These are phyloP conservation scores for Diaporthe humulicola DNA, from an alignment of 2,329 filamentous ascomycete species.

Conservation along the genomic window DNA sequence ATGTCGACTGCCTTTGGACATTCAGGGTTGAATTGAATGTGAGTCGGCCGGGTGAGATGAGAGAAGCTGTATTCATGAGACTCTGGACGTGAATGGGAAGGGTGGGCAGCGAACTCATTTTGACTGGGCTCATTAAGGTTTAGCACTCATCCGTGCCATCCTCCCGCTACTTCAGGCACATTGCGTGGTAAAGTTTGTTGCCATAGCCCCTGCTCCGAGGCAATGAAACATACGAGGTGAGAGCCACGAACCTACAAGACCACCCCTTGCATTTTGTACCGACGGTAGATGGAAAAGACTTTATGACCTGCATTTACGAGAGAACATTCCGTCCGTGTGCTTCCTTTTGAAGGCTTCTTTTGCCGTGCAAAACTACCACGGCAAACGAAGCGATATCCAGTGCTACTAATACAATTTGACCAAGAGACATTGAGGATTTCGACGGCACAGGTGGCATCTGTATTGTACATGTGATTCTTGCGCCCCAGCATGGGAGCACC, in stretches of 20 bases:
- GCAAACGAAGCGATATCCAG: background rate
- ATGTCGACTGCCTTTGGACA: constrained; percentile 25
- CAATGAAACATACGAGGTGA: constrained; percentile 27
- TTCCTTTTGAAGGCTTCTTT: background rate
- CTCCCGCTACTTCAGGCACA: constrained; percentile 14
- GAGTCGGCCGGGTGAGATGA: background rate
- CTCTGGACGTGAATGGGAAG: background rate
- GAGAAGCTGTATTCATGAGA: background rate
- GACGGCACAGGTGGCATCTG: background rate
- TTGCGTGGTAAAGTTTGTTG: constrained; percentile 18
- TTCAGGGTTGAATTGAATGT: background rate
- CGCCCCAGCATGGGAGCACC: background rate
- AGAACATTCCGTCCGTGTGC: background rate
- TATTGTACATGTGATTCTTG: background rate
- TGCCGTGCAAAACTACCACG: background rate
- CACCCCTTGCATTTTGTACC: constrained; percentile 4
- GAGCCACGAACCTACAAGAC: constrained; percentile 21
- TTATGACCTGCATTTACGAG: constrained; percentile 3
- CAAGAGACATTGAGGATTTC: background rate
- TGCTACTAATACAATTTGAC: background rate
- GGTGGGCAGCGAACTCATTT: constrained; percentile 8
- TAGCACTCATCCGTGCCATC: constrained; percentile 17
- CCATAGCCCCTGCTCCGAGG: constrained; percentile 19
- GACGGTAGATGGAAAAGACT: constrained; percentile 20
- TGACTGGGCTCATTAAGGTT: constrained; percentile 24